Base-by-base conservation (phyloP, 768 basidiomycete genomes). In the Mycena floridula region DNA sequence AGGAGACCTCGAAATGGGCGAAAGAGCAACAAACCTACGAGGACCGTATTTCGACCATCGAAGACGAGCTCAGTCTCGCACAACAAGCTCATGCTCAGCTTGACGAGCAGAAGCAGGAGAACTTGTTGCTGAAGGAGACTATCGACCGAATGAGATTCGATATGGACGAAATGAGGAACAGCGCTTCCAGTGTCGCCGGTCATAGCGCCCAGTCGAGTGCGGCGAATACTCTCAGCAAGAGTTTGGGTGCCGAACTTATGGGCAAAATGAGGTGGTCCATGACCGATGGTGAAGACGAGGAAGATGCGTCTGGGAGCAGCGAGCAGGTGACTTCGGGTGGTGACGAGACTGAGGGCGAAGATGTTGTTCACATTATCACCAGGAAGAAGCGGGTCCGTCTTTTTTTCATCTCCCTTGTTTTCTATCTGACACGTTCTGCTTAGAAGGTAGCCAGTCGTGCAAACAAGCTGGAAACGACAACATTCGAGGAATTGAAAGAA, bases 51-150 rank as follows among this genome's bases (percentile, higher is more conserved):
- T 60, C 66, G 5, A 62, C 71, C 6, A 76, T 95, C n/a, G 86
- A 92, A 54, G 54, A 65, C 7, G 91, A 95, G 45, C 72, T 97
- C 2, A 60, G 60, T 3, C 56, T 76, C 21, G 88, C 90, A 4
- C 79, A 84, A 42, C 75, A 81, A 53, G 82, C 85, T 1, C 82
- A 89, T 43, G 75, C 70, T 0, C 76, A 81, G 47, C 74, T 96
- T 27, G 90, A 94, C 47, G 84, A 87, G 54, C 94, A 97, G 69
- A 96, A 96, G 68, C 89, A 91, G 55, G 90, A 94, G 70, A 97
- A 96, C 56, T 59, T 95, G 52, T 65, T 90, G 57, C 72, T 97
- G 48, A 95, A 95, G 59, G 94, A 97, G 71, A 96, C 93, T 2
- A 97, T 97, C 53, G 93, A 96, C 59, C 77, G 92, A 38, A 84